phyloP scores from a whole-genome alignment of 371 early-diverging fungal genomes.

The Zopfochytrium polystomum region DNA sequence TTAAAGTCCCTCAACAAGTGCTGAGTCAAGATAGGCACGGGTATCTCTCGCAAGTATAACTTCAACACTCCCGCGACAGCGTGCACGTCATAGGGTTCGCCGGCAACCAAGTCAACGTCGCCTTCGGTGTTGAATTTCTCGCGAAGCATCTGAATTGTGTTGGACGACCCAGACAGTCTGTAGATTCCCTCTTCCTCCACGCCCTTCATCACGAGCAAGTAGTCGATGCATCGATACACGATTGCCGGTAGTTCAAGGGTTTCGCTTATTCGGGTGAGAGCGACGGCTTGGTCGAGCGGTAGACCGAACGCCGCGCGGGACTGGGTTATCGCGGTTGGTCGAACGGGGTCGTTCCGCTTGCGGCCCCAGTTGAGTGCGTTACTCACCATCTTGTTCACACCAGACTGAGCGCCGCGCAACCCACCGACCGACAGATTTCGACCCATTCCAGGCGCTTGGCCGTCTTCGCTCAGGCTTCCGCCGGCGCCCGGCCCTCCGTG shows the following conservation, averaged over 20 bases:
- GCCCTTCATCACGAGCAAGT: slow-evolving; percentile 20
- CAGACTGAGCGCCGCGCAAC: background rate
- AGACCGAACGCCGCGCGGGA: slow-evolving; percentile 7
- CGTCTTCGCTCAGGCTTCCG: too few species aligned
- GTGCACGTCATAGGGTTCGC: slow-evolving; percentile 35
- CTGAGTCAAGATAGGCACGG: slow-evolving; percentile 17
- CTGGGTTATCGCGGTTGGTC: too few species aligned
- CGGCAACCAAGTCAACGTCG: slow-evolving; percentile 31
- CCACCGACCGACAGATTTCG: background rate
- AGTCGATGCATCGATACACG: slow-evolving; percentile 40
- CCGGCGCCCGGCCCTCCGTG: too few species aligned
- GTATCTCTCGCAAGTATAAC: slow-evolving; percentile 41
- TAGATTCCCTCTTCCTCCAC: slow-evolving; percentile 46
- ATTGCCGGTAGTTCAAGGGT: slow-evolving; percentile 24
- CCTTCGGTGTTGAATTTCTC: slow-evolving; percentile 26
- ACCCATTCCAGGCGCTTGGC: too few species aligned
- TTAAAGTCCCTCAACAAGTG: too few species aligned
- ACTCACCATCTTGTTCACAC: background rate
- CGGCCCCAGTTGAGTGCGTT: background rate
- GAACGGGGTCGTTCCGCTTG: background rate
- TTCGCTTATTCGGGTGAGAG: slow-evolving; percentile 5
- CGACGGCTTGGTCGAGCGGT: slow-evolving; percentile 10
- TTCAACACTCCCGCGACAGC: slow-evolving; percentile 43
- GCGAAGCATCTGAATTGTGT: slow-evolving; percentile 29
- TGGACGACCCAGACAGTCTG: slow-evolving; percentile 41